phyloP scores from a whole-genome alignment of 1,284 basidiomycete species.

The Volvariella volvacea region DNA sequence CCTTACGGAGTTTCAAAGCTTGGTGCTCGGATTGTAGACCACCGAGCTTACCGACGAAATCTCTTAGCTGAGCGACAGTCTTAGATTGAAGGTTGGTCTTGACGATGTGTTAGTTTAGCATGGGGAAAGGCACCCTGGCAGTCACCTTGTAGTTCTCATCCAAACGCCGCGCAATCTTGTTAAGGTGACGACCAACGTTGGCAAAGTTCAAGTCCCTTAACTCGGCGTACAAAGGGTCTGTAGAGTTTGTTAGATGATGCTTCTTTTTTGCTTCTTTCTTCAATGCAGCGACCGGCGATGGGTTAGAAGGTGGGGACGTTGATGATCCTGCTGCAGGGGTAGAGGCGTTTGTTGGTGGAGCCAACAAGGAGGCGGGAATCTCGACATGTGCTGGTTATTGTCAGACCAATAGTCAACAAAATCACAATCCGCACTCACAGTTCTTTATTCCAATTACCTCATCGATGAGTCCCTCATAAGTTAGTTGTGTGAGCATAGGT shows the following conservation, averaged over 20 bases:
- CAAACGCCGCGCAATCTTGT: constrained; percentile 75
- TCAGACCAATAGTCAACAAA: constrained; percentile 5
- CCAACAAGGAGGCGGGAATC: constrained; percentile 75
- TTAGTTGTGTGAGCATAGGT: constrained; percentile 92
- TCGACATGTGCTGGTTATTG: constrained; percentile 75
- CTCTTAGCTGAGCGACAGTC: constrained; percentile 87
- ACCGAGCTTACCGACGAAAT: constrained; percentile 93
- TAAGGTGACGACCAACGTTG: constrained; percentile 81
- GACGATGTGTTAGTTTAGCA: not conserved
- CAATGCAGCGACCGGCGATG: constrained; percentile 40
- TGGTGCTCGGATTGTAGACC: constrained; percentile 91
- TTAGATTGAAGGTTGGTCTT: constrained; percentile 63
- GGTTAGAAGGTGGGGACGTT: constrained; percentile 36
- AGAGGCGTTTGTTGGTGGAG: constrained; percentile 34
- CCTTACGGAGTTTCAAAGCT: constrained; percentile 75
- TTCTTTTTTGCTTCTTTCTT: constrained; percentile 82
- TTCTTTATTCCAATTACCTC: constrained; percentile 89
- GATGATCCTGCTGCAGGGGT: constrained; percentile 20
- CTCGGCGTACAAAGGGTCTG: constrained; percentile 82
- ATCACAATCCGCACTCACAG: constrained; percentile 46
- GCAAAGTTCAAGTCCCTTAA: constrained; percentile 93
- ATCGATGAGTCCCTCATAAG: constrained; percentile 96
- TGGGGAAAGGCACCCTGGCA: constrained; percentile 2
- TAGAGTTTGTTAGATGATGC: constrained; percentile 69
- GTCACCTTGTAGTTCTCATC: constrained; percentile 88